A percentile compares a stretch with the other conserved stretches of the same genome.
These are phyloP conservation scores for Cyberlindnera galapagoensis DNA, from an alignment of 805 yeast species.

Conservation along the genomic window DNA sequence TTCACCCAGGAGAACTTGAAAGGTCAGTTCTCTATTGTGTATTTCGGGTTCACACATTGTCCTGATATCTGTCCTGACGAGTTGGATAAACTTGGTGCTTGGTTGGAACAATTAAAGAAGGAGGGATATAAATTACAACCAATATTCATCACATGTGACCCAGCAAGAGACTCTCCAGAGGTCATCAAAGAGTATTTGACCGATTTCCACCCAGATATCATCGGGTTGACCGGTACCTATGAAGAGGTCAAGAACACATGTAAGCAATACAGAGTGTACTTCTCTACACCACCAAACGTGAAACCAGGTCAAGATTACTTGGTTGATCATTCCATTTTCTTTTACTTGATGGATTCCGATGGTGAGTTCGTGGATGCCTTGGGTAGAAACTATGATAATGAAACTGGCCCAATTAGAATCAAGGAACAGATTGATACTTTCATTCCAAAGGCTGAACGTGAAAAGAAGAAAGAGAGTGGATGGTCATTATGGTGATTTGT, in stretches of 20 bases:
- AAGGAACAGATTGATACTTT: constrained; percentile 69
- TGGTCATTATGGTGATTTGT: constrained; percentile 30
- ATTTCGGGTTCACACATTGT: constrained; percentile 96
- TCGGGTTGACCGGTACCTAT: constrained; percentile 89
- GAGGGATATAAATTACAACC: constrained; percentile 68
- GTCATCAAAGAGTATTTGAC: constrained; percentile 73
- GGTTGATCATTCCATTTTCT: constrained; percentile 96
- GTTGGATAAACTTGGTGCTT: constrained; percentile 78
- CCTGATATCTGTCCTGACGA: constrained; percentile 99
- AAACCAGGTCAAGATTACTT: constrained; percentile 95
- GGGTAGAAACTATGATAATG: constrained; percentile 84
- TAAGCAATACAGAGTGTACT: constrained; percentile 88
- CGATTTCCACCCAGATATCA: constrained; percentile 85
- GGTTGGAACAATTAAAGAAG: constrained; percentile 51
- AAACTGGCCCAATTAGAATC: constrained; percentile 71
- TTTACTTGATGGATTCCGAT: constrained; percentile 97
- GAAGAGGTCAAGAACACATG: constrained; percentile 80
- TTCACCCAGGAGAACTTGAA: constrained; percentile 75
- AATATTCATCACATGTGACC: constrained; percentile 92
- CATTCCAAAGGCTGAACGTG: constrained; percentile 66
- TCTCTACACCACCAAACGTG: constrained; percentile 92
- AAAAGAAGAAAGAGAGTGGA: constrained; percentile 51
- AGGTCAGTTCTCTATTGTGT: constrained; percentile 78
- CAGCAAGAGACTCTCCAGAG: constrained; percentile 88
- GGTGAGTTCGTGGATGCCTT: constrained; percentile 92